These are phyloP conservation scores for Phytophthora vignae DNA, from an alignment of 352 stramenopile species.

Conservation along the genomic window DNA sequence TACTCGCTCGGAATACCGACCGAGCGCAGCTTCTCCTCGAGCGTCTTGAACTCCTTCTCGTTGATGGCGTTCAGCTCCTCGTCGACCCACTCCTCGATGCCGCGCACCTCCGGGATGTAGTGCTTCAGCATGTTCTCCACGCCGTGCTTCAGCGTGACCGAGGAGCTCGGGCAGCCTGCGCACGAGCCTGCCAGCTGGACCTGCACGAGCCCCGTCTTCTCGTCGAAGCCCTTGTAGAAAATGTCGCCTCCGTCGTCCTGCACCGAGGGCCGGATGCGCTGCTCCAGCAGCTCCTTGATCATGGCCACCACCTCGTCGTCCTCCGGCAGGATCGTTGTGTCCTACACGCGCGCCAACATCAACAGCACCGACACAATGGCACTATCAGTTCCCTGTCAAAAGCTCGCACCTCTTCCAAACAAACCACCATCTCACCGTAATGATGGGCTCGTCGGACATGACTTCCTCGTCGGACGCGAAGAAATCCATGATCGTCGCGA, in stretches of 20 bases:
- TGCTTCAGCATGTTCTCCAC: constrained; percentile 99
- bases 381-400: not conserved
- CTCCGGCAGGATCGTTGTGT: constrained; percentile 95
- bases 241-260: constrained; percentile 99
- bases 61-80: constrained; percentile 82
- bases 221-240: constrained; percentile 97
- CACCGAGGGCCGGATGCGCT: constrained; percentile 98
- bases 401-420: not conserved
- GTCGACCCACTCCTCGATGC: constrained; percentile 84
- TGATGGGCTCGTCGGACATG: constrained; percentile 88
- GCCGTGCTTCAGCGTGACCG: constrained; percentile 98
- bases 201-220: constrained; percentile 92
- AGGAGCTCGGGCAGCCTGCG: constrained; percentile 97
- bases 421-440: constrained; percentile 58
- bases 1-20: constrained; percentile 85
- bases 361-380: not conserved
- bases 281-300: constrained; percentile 99
- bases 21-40: constrained; percentile 85
- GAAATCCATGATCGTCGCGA: constrained; percentile 98
- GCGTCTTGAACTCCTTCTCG: constrained; percentile 82
- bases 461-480: constrained; percentile 91
- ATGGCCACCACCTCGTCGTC: constrained; percentile 99
- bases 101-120: constrained; percentile 99
- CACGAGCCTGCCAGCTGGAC: constrained; percentile 96
- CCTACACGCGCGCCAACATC: constrained; percentile 38